phyloP scores from a whole-genome alignment of 768 basidiomycete species.

The Termitomyces sp. region DNA sequence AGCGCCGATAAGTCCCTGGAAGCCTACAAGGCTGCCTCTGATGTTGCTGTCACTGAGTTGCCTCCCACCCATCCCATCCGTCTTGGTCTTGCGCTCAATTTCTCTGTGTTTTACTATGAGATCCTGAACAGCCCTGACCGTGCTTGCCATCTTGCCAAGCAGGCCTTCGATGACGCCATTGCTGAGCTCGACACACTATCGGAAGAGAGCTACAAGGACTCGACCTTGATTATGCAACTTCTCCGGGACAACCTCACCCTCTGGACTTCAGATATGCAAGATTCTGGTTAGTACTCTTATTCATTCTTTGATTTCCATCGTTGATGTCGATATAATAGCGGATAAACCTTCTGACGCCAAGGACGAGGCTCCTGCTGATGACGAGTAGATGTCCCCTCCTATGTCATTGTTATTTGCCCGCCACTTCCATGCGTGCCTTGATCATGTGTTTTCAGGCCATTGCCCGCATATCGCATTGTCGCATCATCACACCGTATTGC shows the following conservation, averaged over 20 bases:
- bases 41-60: constrained; percentile 93
- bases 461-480: constrained; percentile 16
- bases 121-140: constrained; percentile 98
- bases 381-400: constrained; percentile 47
- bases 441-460: constrained; percentile 13
- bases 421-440: constrained; percentile 11
- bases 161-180: constrained; percentile 98
- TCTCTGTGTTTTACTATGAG: constrained; percentile 99
- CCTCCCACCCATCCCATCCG: constrained; percentile 97
- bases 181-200: constrained; percentile 98
- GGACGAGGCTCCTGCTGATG: constrained; percentile 60
- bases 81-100: constrained; percentile 97
- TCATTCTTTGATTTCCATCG: background rate
- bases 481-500: constrained; percentile 17
- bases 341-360: constrained; percentile 70
- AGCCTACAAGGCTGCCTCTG: constrained; percentile 96
- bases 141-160: constrained; percentile 97
- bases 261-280: constrained; percentile 98
- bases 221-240: constrained; percentile 94
- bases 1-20: constrained; percentile 96
- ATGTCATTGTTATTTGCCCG: constrained; percentile 16
- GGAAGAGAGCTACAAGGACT: constrained; percentile 99
- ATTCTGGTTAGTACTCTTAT: constrained; percentile 54
- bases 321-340: constrained; percentile 24
- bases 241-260: constrained; percentile 96